Conservation (phyloP, 2,329 filamentous ascomycete species). For the Pseudogymnoascus sp. region DNA sequence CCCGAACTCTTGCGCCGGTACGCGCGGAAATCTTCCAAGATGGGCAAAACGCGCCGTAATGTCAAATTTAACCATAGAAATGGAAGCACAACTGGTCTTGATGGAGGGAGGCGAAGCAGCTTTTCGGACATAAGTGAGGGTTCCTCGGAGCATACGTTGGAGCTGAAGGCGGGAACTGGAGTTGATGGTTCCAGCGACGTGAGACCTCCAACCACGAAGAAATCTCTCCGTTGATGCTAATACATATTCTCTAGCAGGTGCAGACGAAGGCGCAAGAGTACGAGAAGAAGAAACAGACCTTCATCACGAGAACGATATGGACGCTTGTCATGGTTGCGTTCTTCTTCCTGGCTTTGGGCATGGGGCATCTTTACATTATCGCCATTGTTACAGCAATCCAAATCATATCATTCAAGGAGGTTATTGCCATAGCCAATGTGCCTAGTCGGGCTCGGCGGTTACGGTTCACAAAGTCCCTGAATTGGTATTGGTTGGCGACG, state of each 20-base stretch:
- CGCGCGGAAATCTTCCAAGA: constrained; percentile 17
- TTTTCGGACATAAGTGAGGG: constrained; percentile 63
- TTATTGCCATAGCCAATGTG: constrained; percentile 94
- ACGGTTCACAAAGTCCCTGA: constrained; percentile 88
- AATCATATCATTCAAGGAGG: constrained; percentile 97
- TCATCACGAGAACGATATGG: constrained; percentile 95
- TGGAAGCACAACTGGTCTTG: constrained; percentile 23
- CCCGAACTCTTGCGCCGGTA: constrained; percentile 11
- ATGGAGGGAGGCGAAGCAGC: constrained; percentile 49
- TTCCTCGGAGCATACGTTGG: constrained; percentile 33
- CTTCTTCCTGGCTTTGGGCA: constrained; percentile 89
- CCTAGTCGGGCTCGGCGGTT: constrained; percentile 85
- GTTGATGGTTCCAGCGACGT: constrained; percentile 33
- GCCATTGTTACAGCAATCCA: constrained; percentile 86
- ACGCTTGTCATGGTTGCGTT: constrained; percentile 92
- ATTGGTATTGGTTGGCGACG: constrained; percentile 98
- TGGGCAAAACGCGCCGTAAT: constrained; percentile 42
- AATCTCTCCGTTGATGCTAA: constrained; percentile 17
- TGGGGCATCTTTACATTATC: constrained; percentile 96
- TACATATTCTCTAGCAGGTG: constrained; percentile 15
- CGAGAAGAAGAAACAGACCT: constrained; percentile 98
- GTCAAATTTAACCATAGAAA: constrained; percentile 42
- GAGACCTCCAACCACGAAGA: constrained; percentile 23
- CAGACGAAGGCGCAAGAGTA: constrained; percentile 56
- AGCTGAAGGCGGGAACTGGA: constrained; percentile 19